Percentiles rank a stretch among this genome's conserved stretches.
These are phyloP conservation scores for Calonectria pseudoturangicola DNA, from an alignment of 2,329 filamentous ascomycete species.

Conservation along the genomic window DNA sequence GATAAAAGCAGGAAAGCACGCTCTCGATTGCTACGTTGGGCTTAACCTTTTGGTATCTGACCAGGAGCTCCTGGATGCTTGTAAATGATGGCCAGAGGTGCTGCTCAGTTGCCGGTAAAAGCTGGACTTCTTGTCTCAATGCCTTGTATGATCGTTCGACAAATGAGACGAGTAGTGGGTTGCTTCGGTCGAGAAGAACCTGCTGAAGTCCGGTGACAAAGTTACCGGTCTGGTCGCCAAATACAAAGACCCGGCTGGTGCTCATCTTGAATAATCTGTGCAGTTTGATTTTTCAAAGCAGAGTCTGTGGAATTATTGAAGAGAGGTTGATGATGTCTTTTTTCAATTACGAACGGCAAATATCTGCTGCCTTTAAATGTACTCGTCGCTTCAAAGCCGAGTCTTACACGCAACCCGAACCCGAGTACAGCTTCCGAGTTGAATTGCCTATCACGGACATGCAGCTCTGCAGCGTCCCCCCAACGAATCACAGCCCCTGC, in stretches of 20 bases:
- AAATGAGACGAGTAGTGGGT: conserved; percentile 18
- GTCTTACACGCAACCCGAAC: conserved; percentile 20
- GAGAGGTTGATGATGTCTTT: conserved; percentile 11
- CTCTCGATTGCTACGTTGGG: conserved; percentile 16
- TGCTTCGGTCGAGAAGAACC: conserved; percentile 14
- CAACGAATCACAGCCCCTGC: background rate
- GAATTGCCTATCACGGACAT: conserved; percentile 14
- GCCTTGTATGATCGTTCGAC: conserved; percentile 25
- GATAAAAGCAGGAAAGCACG: conserved; percentile 21
- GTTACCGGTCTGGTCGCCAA: conserved; percentile 16
- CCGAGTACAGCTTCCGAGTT: background rate
- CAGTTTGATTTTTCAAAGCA: conserved; percentile 11
- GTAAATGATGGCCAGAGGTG: conserved; percentile 18
- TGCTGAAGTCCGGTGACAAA: conserved; percentile 17
- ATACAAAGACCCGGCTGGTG: conserved; percentile 13
- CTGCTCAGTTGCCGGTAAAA: conserved; percentile 19
- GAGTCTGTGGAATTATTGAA: conserved; percentile 14
- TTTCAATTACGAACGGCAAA: background rate
- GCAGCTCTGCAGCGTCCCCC: background rate
- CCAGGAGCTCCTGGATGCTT: conserved; percentile 18
- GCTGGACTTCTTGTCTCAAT: conserved; percentile 25
- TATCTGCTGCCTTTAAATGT: conserved; percentile 19
- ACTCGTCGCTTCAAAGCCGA: background rate
- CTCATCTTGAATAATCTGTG: conserved; percentile 20
- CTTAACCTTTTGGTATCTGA: conserved; percentile 24